A percentile compares a stretch with the other conserved stretches of the same genome.
phyloP scores from a whole-genome alignment of 1,139 yeast species.

The Suhomyces taliae region DNA sequence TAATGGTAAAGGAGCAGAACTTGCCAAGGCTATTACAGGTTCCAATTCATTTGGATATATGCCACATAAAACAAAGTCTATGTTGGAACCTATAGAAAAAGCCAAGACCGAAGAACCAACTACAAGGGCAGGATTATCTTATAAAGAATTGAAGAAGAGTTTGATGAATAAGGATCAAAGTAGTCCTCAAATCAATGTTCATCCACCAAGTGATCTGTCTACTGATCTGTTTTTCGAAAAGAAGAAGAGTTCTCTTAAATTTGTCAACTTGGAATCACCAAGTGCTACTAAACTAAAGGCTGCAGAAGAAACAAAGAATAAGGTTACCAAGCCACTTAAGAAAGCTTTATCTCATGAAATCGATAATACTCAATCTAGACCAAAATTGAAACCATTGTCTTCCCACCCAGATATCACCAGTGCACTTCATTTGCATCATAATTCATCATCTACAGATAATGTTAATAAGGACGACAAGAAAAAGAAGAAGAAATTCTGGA shows the following conservation, averaged over 20 bases:
- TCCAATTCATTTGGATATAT: slow-evolving; percentile 40
- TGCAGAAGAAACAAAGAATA: slow-evolving; percentile 6
- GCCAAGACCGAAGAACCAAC: slow-evolving; percentile 15
- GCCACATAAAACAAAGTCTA: slow-evolving; percentile 45
- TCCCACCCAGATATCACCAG: slow-evolving; percentile 41
- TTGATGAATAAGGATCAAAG: slow-evolving; percentile 14
- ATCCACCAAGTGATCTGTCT: slow-evolving; percentile 7
- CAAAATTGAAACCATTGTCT: slow-evolving; percentile 33
- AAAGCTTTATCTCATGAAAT: slow-evolving; percentile 34
- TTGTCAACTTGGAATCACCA: slow-evolving; percentile 24
- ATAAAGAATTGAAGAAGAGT: slow-evolving; percentile 38
- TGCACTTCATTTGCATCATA: slow-evolving; percentile 1
- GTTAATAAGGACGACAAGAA: slow-evolving; percentile 17
- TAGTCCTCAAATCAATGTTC: slow-evolving; percentile 11
- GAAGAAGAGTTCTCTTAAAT: slow-evolving; percentile 18
- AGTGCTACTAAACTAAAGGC: slow-evolving; percentile 2
- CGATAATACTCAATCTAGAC: slow-evolving; percentile 15
- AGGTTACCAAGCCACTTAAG: slow-evolving; percentile 15
- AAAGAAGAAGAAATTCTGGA: slow-evolving; percentile 40
- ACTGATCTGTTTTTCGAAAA: slow-evolving; percentile 3
- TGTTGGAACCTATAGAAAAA: slow-evolving; percentile 34
- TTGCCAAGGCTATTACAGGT: slow-evolving; percentile 50
- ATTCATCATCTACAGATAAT: slow-evolving; percentile 7
- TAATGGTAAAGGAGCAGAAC: slow-evolving; percentile 44
- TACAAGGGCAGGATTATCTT: slow-evolving; percentile 29